phyloP scores from a whole-genome alignment of 495 filamentous ascomycete genomes.

The Penicillium maclennaniae region DNA sequence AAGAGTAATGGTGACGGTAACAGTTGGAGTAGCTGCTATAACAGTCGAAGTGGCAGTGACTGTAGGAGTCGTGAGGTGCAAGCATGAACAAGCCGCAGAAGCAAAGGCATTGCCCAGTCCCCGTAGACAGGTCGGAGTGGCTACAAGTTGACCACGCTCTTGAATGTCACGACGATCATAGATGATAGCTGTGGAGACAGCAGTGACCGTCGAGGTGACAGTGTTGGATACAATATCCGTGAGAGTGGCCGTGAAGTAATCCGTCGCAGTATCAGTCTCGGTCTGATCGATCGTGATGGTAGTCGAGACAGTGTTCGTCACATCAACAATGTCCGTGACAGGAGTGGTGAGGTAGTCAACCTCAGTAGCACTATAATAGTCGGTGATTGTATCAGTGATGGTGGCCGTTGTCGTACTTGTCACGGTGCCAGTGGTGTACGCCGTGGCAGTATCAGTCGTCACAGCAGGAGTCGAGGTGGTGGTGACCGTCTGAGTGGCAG shows the following conservation, averaged over 20 bases:
- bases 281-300: not conserved
- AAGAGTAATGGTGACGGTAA: not conserved
- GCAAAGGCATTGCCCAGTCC: too few species aligned
- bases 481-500: not conserved
- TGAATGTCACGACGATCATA: not conserved
- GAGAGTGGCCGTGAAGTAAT: not conserved
- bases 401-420: not conserved
- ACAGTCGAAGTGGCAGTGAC: not conserved
- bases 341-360: not conserved
- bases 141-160: too few species aligned
- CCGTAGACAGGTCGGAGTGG: too few species aligned
- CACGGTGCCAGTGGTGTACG: not conserved
- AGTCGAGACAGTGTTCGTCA: slow-evolving; percentile 1
- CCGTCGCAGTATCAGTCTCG: slow-evolving; percentile 1
- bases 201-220: not conserved
- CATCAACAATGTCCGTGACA: not conserved
- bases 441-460: not conserved
- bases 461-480: slow-evolving; percentile 1
- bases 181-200: not conserved
- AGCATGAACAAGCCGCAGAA: too few species aligned
- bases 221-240: not conserved
- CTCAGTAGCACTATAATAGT: not conserved
- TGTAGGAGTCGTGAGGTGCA: not conserved
- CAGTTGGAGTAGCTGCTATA: not conserved
- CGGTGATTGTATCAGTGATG: not conserved